Conservation (phyloP, 305 asterid genomes). For the Fraxinus floribunda region DNA sequence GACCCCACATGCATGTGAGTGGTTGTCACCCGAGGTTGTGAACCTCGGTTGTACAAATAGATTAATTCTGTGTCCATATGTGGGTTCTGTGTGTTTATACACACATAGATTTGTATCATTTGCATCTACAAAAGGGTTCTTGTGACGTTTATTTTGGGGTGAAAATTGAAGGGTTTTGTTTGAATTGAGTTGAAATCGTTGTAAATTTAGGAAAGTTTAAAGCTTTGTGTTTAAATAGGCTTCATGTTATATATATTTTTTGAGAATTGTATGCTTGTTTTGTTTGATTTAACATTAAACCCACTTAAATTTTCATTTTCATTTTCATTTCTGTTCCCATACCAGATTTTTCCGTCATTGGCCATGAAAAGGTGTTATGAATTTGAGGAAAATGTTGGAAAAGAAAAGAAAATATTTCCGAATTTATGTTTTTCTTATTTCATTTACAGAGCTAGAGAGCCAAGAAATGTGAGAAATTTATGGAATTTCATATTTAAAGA, state of each 20-base stretch:
- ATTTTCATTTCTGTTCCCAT: neutral
- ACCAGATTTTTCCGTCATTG: neutral
- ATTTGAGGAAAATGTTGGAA: neutral
- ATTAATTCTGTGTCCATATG: no score
- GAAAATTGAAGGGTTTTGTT: slow-evolving; percentile 5
- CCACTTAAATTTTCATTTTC: neutral
- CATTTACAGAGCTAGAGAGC: neutral
- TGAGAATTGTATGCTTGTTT: neutral
- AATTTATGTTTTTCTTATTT: neutral
- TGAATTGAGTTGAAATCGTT: slow-evolving; percentile 12
- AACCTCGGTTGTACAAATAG: no score
- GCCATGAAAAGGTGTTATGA: neutral
- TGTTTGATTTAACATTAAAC: neutral
- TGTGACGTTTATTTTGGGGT: neutral
- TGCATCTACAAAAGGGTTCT: neutral
- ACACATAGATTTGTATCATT: neutral
- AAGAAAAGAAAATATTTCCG: neutral
- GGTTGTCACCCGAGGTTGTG: no score
- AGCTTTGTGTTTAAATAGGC: slow-evolving; percentile 13
- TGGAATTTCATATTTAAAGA: neutral
- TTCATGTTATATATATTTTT: neutral
- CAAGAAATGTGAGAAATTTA: neutral
- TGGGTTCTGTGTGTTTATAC: neutral
- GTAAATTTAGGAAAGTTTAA: neutral
- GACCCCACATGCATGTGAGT: no score